Conservation (phyloP, 352 stramenopile species). For the Pilasporangium apinafurcum region DNA sequence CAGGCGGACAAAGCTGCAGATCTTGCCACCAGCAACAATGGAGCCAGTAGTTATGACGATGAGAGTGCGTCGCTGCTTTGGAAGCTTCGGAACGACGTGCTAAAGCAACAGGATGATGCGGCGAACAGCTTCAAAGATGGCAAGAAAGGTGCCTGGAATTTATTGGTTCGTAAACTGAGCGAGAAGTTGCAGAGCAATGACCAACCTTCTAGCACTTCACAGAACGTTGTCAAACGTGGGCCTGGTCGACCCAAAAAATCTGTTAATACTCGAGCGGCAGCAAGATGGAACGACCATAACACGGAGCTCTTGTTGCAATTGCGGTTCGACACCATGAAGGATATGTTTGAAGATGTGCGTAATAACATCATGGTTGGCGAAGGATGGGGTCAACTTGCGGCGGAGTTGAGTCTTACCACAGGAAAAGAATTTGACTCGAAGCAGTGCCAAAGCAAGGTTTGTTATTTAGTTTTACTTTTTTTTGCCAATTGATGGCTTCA, state of each 20-base stretch:
- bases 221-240: not conserved
- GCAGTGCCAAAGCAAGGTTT: constrained; percentile 11
- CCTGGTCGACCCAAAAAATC: constrained; percentile 6
- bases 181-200: not conserved
- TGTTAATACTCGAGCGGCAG: constrained; percentile 1
- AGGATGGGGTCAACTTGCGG: constrained; percentile 3
- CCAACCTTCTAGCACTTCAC: not conserved
- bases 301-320: constrained; percentile 6
- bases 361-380: constrained; percentile 9
- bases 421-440: constrained; percentile 7
- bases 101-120: not conserved
- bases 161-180: not conserved
- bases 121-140: not conserved
- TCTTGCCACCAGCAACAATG: not conserved
- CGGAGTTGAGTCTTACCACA: not conserved
- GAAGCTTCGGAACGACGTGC: constrained; percentile 2
- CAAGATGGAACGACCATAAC: constrained; percentile 5
- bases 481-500: not conserved
- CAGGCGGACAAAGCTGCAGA: too few relatives aligned
- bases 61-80: constrained; percentile 8
- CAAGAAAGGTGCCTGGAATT: not conserved
- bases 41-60: not conserved
- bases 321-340: constrained; percentile 2
- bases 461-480: not conserved
- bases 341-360: constrained; percentile 4